phyloP scores from a whole-genome alignment of 2,329 filamentous ascomycete genomes.

The Penicillium vulpinum region DNA sequence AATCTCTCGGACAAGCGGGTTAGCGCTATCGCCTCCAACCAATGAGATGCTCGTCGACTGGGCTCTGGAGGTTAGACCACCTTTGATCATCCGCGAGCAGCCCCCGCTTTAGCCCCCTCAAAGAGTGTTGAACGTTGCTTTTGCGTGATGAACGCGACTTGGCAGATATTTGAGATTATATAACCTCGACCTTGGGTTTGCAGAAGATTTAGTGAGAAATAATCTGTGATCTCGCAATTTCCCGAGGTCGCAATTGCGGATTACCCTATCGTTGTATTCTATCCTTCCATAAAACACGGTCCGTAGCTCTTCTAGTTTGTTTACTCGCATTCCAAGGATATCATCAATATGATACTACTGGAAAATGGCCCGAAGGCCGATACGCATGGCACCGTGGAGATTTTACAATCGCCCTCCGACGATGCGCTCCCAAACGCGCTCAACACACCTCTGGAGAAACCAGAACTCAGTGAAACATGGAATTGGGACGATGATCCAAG shows the following conservation, averaged over 20 bases:
- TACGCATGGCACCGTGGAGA: not conserved
- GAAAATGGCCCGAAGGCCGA: not conserved
- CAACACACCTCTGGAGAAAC: not conserved
- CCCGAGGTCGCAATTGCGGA: not conserved
- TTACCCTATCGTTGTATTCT: not conserved
- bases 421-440: not conserved
- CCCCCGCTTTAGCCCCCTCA: not conserved
- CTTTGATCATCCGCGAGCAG: not conserved
- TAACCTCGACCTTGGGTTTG: not conserved
- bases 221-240: no score
- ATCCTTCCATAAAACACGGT: not conserved
- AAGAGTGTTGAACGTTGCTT: not conserved
- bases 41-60: not conserved
- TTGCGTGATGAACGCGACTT: not conserved
- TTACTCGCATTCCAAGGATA: not conserved
- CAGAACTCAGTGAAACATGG: not conserved
- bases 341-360: not conserved
- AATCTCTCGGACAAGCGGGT: not conserved
- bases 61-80: not conserved
- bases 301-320: not conserved
- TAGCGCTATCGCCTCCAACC: not conserved
- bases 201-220: not conserved
- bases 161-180: not conserved
- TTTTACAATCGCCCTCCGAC: not conserved
- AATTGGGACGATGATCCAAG: slow-evolving; percentile 5